These are phyloP conservation scores for Ustanciosporium gigantosporum DNA, from an alignment of 1,284 basidiomycete genomes.

Conservation along the genomic window DNA sequence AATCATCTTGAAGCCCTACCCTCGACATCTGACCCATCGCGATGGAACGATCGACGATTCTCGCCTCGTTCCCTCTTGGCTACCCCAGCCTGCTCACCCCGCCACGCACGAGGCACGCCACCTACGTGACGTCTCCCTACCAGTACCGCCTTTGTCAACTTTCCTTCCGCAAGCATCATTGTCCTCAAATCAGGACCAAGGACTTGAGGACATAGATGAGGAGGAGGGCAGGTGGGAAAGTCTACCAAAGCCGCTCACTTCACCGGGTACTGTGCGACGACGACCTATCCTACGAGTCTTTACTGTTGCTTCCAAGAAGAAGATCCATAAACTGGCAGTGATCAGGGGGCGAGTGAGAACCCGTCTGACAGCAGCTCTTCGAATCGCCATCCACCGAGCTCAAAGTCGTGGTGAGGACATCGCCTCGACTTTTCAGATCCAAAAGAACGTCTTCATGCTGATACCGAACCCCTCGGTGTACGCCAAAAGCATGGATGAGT, in stretches of 20 bases:
- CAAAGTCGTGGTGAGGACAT: not conserved
- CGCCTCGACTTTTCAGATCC: not conserved
- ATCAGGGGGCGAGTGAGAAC: constrained; percentile 39
- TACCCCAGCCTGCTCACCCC: constrained; percentile 14
- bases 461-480: constrained; percentile 11
- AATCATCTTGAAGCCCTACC: constrained; percentile 23
- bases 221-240: not conserved
- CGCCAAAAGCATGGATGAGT: constrained; percentile 1
- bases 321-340: constrained; percentile 48
- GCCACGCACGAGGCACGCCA: constrained; percentile 24
- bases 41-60: constrained; percentile 5
- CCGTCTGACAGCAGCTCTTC: constrained; percentile 33
- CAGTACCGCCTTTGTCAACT: too few species aligned
- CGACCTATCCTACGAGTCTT: constrained; percentile 24
- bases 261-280: not conserved
- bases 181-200: not conserved
- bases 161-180: too few species aligned
- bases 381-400: constrained; percentile 4
- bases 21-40: constrained; percentile 9
- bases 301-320: constrained; percentile 40
- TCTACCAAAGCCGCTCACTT: too few species aligned
- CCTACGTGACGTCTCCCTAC: constrained; percentile 1
- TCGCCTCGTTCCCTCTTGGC: constrained; percentile 10
- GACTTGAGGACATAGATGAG: too few species aligned
- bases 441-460: constrained; percentile 10